Percentiles rank a stretch among this genome's conserved stretches.
Evolutionary conservation across 371 early-diverging fungal species (phyloP).

Genomic region (Cokeromyces recurvatus): DNA sequence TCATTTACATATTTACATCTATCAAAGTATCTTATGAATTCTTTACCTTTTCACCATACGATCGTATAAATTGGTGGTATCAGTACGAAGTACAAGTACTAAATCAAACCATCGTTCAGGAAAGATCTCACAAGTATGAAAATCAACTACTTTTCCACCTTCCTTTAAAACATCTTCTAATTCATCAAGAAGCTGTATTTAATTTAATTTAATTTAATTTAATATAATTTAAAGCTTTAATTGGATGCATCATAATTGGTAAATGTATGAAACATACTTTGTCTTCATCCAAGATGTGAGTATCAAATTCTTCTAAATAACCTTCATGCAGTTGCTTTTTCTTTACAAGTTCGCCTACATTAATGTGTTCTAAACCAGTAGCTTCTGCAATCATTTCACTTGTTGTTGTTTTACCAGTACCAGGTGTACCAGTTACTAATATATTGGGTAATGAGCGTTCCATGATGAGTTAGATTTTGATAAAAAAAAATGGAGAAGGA

Average conservation of each 20-base stretch:
- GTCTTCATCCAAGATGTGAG: conserved; percentile 91
- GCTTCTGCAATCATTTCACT: conserved; percentile 76
- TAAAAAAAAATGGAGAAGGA: not conserved
- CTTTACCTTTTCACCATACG: conserved; percentile 79
- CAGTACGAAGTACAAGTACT: conserved; percentile 86
- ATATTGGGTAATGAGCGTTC: conserved; percentile 72
- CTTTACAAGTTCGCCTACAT: conserved; percentile 88
- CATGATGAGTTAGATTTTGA: conserved; percentile 1
- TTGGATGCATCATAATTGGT: too few relatives aligned
- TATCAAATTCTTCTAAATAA: conserved; percentile 84
- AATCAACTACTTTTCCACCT: conserved; percentile 90
- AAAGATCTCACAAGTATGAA: conserved; percentile 91
- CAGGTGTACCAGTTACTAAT: conserved; percentile 97
- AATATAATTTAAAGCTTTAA: too few relatives aligned
- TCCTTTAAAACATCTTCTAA: conserved; percentile 72
- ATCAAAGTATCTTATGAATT: too few relatives aligned
- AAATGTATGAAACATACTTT: too few relatives aligned
- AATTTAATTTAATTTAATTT: too few relatives aligned
- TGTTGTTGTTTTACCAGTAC: conserved; percentile 97
- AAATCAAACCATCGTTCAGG: conserved; percentile 97
- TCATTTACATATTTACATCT: not conserved
- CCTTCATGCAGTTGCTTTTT: conserved; percentile 84
- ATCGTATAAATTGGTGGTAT: conserved; percentile 76
- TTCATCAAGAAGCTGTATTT: conserved; percentile 78
- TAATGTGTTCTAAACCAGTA: conserved; percentile 71